Base-by-base conservation (phyloP, 306 rosid genomes). In the Rosa rugosa region DNA sequence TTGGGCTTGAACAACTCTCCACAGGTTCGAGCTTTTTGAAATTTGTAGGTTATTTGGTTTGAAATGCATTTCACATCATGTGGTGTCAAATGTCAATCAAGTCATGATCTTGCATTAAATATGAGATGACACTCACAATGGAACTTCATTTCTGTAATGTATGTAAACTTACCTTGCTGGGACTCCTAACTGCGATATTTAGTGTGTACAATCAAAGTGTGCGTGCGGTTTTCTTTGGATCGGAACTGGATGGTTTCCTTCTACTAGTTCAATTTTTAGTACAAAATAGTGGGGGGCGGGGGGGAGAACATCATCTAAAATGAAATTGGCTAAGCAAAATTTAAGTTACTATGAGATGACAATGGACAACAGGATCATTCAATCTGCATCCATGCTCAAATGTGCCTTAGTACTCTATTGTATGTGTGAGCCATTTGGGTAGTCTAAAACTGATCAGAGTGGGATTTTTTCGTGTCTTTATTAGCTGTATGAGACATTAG, bases 401-500 rank as follows among this genome's bases (percentile, higher is more conserved):
- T 50, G 17, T 14, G 6, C 38, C 27, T 36, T 57, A n/a, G 34
- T 72, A 10, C 51, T 51, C 66, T 73, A n/a, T 8, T 23, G 6
- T 41, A 0, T 63, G 20, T 9, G 9, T n/a, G 36, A n/a, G 27
- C 11, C 14, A 41, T 59, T 7, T 41, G 4, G 17, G 8, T 14
- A 11, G 34, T 27, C 59, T 27, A 20, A 45, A 31, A 40, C 7
- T 9, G 20, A 53, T n/a, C 5, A 38, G n/a, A 20, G 27, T 73
- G 49, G 40, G 75, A 71, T 11, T 11, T 11, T 11, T 71, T 45
- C 31, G 66, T 75, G 73, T 74, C 57, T 80, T 31, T 63, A 57
- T 82, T 85, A 95, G 99, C 86, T 93, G 60, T 95, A 91, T 6
- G 96, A 93, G 84, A 93, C 90, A 64, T 83, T 95, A 83, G 99